Base-by-base conservation (phyloP, 164 flowering plant genomes). In the Taxillus chinensis region DNA sequence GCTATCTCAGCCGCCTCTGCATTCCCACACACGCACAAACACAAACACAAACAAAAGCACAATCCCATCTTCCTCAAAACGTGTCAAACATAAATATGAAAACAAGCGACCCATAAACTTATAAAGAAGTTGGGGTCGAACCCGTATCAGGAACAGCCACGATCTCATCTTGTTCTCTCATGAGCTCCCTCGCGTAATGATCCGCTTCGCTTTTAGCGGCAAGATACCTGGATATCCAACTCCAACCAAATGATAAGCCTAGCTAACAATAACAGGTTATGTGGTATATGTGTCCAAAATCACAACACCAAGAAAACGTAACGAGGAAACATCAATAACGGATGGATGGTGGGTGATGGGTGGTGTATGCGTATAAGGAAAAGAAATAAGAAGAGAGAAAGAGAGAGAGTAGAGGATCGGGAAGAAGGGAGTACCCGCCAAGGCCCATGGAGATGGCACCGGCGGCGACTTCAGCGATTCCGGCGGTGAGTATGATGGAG, bases 401-500 rank as follows among this genome's bases (percentile, higher is more conserved):
- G 37, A 15, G 11, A 16, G 39, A 65, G 13, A 15, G 42, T 8
- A 56, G 2, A 41, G 42, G 10, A 5, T 6, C 39, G 43, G 5
- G 39, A 5, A 52, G 11, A 43, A 38, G 27, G n/a, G 14, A 5
- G 27, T 74, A 88, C 95, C 98, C 96, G 70, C 96, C 98, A 42
- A 89, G 90, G 13, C 96, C 98, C 98, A 92, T 92, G 68, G 98
- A 86, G 74, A 92, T 87, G 69, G 98, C 90, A 55, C 98, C 98
- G 63, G 96, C 98, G 48, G 89, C 96, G 14, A 89, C 91, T 62
- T 92, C 96, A 40, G 98, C 96, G n/a, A 89, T 73, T 45, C 98
- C 96, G n/a, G 98, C 98, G 39, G 89, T 87, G 70, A 92, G 89
- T 41, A 92, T 79, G 65, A 92, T 79, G 52, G 87, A 75, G 15